phyloP scores from a whole-genome alignment of 1,284 basidiomycete species.

The Stygiomarasmius scandens region DNA sequence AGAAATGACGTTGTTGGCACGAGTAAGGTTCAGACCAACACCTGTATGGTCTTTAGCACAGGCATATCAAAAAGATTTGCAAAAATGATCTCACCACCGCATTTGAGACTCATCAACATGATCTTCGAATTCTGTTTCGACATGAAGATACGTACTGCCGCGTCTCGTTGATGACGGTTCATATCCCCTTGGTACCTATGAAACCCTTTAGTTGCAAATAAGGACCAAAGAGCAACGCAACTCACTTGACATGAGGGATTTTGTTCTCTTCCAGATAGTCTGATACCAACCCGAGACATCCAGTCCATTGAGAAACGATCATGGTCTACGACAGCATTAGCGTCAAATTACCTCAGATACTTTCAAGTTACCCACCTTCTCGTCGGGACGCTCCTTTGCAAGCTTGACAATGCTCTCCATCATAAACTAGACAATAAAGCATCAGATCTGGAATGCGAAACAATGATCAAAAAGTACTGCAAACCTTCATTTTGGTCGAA shows the following conservation, averaged over 20 bases:
- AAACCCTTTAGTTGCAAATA: not conserved
- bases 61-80: not conserved
- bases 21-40: conserved; percentile 59
- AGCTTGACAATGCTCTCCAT: conserved; percentile 49
- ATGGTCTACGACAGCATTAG: conserved; percentile 39
- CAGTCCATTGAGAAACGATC: conserved; percentile 66
- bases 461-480: too few relatives aligned
- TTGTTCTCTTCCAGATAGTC: conserved; percentile 53
- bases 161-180: conserved; percentile 50
- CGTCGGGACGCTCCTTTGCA: conserved; percentile 48
- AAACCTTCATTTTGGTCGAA: conserved; percentile 70
- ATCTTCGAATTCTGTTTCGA: conserved; percentile 52
- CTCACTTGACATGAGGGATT: conserved; percentile 55
- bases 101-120: conserved; percentile 64
- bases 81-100: conserved; percentile 45
- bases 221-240: conserved; percentile 5
- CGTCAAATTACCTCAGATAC: not conserved
- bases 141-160: conserved; percentile 58
- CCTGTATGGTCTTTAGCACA: conserved; percentile 25
- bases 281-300: conserved; percentile 55
- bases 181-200: conserved; percentile 63
- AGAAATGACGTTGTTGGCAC: conserved; percentile 64
- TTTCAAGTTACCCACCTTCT: conserved; percentile 46
- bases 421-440: conserved; percentile 54
- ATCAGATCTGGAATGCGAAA: too few relatives aligned